phyloP scores from a whole-genome alignment of 2,329 filamentous ascomycete genomes.

The Arthrocladium fulminans region DNA sequence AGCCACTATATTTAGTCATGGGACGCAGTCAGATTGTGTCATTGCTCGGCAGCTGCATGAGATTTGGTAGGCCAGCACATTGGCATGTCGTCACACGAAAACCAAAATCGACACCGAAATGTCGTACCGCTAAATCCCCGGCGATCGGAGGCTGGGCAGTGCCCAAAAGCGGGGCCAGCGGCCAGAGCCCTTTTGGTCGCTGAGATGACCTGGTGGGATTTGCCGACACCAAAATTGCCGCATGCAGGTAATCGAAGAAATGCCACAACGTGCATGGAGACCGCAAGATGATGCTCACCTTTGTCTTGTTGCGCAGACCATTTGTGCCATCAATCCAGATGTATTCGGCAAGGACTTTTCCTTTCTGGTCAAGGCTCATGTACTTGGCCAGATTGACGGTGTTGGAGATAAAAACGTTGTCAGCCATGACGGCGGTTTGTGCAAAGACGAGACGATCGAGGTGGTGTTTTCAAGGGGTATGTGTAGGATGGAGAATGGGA shows the following conservation, averaged over 20 bases:
- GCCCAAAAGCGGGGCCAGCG: not conserved
- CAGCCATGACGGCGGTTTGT: slow-evolving; percentile 21
- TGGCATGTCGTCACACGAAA: slow-evolving; percentile 5
- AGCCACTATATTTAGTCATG: not conserved
- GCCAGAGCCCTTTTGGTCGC: not conserved
- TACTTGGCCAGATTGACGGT: slow-evolving; percentile 66
- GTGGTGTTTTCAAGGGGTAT: not conserved
- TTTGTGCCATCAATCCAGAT: slow-evolving; percentile 86
- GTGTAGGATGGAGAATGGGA: not conserved
- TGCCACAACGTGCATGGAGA: not conserved
- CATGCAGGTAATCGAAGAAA: not conserved
- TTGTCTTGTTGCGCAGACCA: slow-evolving; percentile 86
- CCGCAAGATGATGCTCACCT: slow-evolving; percentile 55
- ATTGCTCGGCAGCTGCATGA: not conserved
- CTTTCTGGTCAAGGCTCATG: slow-evolving; percentile 81
- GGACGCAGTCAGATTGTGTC: not conserved
- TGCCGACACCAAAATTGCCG: not conserved
- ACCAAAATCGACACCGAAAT: not conserved
- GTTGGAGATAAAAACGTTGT: slow-evolving; percentile 38
- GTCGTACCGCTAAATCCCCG: not conserved
- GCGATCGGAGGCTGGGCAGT: not conserved
- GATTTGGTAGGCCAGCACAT: not conserved
- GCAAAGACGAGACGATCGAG: slow-evolving; percentile 2
- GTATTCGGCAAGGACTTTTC: slow-evolving; percentile 85
- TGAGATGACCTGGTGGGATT: not conserved